Conservation (phyloP, 768 basidiomycete genomes). For the Kwoniella sp. region DNA sequence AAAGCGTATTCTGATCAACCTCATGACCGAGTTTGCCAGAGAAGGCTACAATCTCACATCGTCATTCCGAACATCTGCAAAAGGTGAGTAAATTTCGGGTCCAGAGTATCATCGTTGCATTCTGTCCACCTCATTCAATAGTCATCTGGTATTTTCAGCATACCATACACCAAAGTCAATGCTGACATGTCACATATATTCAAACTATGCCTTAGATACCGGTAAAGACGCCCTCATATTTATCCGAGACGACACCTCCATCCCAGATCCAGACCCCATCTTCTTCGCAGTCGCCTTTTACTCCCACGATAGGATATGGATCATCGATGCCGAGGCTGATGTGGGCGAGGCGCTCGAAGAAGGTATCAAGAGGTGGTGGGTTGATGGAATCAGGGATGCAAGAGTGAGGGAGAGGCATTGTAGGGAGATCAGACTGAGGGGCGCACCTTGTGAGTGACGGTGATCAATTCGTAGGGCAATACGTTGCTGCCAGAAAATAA, state of each 20-base stretch:
- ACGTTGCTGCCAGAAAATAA: too few species aligned
- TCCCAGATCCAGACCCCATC: constrained; percentile 46
- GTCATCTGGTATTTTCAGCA: too few species aligned
- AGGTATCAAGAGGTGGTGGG: constrained; percentile 42
- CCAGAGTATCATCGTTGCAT: not conserved
- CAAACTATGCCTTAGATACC: constrained; percentile 35
- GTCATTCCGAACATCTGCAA: constrained; percentile 45
- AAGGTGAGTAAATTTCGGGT: constrained; percentile 29
- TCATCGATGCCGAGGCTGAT: constrained; percentile 51
- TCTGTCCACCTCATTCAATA: not conserved
- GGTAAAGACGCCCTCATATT: constrained; percentile 49
- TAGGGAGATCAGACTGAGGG: constrained; percentile 43
- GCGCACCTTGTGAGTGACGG: constrained; percentile 44
- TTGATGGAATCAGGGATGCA: constrained; percentile 42
- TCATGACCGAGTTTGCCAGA: constrained; percentile 46
- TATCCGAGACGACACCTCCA: constrained; percentile 20
- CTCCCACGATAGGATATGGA: constrained; percentile 45
- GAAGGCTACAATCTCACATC: constrained; percentile 42
- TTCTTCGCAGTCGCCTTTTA: constrained; percentile 49
- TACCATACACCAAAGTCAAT: too few species aligned
- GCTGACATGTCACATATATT: too few species aligned
- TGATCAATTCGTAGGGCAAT: too few species aligned
- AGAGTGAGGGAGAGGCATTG: constrained; percentile 47
- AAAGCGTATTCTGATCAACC: constrained; percentile 42
- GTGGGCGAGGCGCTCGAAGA: constrained; percentile 45